Evolutionary conservation across 2,329 filamentous ascomycete genomes (phyloP), one percentile per base, ranked within the genome.

Genomic region (Ceratocystis ficicola): DNA sequence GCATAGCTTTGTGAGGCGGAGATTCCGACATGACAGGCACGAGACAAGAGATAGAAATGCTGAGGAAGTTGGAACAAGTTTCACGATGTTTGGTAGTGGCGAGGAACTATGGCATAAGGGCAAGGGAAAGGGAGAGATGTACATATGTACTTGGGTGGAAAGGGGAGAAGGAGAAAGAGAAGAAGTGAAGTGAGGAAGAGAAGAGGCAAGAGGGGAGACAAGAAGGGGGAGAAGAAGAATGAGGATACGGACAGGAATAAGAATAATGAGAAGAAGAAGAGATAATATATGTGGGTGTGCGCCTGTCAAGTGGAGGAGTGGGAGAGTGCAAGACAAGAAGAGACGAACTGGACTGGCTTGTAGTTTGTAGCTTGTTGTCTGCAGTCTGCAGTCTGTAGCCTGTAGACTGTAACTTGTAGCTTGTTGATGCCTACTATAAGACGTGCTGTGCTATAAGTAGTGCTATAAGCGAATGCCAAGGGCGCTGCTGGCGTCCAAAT

Each of bases 1-100:
- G 64, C 7, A 22, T n/a, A 7, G 50, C 44, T 48, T 66, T 64
- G 44, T 61, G 66, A 44, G 66, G 63, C 10, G 64, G 64, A 6
- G 64, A 65, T n/a, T 59, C 61, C 5, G 62, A 64, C 59, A 66
- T 66, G 22, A 44, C 52, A 2, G 22, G 36, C 30, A 32, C 6
- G 25, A 32, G 52, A 10, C 22, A 10, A 36, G 30, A 20, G 28
- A 22, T 7, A 32, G 6, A 44, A 41, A 20, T 65, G 71, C 70
- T 61, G 72, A 67, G 20, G 17, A 63, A 25, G 32, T 10, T 22
- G 41, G 30, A 48, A 36, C 36, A 41, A 41, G 36, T 10, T 41
- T 41, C 36, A 41, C 36, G 36, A 41, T 41, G 36, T 41, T 41
- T 1, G 36, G 36, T 41, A 10, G 10, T 15, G 36, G 36, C 10